phyloP scores from a whole-genome alignment of 495 filamentous ascomycete genomes.

The Trichoderma asperelloides region DNA sequence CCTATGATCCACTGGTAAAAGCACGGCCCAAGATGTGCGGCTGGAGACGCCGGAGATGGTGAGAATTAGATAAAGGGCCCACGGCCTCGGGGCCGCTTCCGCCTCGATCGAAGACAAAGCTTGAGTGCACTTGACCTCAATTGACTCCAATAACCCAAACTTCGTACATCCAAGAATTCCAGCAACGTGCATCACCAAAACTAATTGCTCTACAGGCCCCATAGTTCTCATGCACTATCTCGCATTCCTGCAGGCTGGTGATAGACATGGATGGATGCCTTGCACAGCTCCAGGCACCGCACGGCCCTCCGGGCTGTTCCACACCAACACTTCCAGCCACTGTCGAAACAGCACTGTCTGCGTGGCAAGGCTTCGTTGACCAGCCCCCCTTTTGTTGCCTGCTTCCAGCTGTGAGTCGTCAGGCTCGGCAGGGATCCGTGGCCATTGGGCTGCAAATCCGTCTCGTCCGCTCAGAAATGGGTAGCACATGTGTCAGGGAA shows the following conservation, averaged over 20 bases:
- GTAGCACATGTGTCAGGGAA: neutral
- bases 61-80: neutral
- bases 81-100: neutral
- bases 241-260: neutral
- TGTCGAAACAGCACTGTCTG: neutral
- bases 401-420: neutral
- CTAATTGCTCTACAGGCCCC: neutral
- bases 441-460: neutral
- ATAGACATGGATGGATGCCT: neutral
- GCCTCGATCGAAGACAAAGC: neutral
- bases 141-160: neutral
- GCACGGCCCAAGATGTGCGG: neutral
- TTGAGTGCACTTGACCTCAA: neutral
- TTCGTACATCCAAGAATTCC: neutral
- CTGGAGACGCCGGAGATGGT: neutral
- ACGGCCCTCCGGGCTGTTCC: neutral
- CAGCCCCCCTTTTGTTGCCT: neutral
- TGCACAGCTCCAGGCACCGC: constrained; percentile 2
- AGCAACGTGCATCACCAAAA: neutral
- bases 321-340: neutral
- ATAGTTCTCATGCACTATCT: neutral
- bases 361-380: neutral
- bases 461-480: neutral
- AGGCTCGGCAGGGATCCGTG: neutral
- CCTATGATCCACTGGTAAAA: neutral